phyloP scores from a whole-genome alignment of 441 rosid genomes.

The Populus trichocarpa region DNA sequence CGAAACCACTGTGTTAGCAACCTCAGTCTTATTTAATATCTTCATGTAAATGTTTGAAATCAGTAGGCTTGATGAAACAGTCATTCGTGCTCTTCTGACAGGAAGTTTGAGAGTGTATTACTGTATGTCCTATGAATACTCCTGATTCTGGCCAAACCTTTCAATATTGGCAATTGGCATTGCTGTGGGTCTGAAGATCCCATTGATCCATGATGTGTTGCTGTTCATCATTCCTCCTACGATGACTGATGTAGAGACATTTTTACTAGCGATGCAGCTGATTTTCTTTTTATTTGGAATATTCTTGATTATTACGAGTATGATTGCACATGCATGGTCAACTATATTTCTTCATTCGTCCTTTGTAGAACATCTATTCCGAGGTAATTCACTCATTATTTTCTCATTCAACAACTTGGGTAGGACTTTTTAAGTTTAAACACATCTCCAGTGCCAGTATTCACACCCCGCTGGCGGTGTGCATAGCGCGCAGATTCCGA shows the following conservation, averaged over 20 bases:
- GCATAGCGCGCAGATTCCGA: background rate
- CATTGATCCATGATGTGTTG: conserved; percentile 82
- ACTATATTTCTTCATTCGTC: no score
- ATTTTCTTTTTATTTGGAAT: conserved; percentile 1
- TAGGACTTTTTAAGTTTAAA: no score
- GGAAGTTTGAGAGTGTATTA: conserved; percentile 84
- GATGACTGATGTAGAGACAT: conserved; percentile 46
- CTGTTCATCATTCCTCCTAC: conserved; percentile 72
- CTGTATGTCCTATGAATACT: conserved; percentile 80
- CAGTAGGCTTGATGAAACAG: background rate
- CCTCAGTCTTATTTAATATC: background rate
- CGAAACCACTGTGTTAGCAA: conserved; percentile 38
- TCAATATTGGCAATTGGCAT: conserved; percentile 64
- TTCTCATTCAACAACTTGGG: background rate
- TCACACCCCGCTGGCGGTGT: background rate
- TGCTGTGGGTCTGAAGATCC: conserved; percentile 95
- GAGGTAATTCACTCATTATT: background rate
- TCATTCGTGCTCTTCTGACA: conserved; percentile 4
- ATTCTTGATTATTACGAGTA: background rate
- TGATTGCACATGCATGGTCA: background rate
- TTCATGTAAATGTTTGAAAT: background rate
- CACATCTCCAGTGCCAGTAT: no score
- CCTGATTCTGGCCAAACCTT: conserved; percentile 65
- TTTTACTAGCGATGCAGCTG: conserved; percentile 1
- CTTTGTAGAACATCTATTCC: background rate